These are phyloP conservation scores for Lepidopterella palustris DNA, from an alignment of 495 filamentous ascomycete genomes.

Conservation along the genomic window DNA sequence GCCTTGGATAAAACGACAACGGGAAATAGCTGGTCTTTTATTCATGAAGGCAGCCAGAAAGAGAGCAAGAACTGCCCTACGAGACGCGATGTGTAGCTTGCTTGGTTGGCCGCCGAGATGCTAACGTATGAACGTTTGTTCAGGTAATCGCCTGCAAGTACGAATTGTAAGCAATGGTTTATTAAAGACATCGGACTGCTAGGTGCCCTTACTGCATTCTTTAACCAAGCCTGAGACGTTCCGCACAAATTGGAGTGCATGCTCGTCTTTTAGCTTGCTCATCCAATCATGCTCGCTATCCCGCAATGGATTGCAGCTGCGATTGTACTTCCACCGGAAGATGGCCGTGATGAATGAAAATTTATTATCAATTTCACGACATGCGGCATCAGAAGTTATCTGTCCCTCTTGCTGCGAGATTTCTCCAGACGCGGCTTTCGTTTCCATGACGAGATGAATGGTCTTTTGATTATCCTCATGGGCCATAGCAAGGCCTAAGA, in stretches of 20 bases:
- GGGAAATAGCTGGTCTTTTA: neutral
- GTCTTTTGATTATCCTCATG: constrained; percentile 37
- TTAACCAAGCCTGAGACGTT: constrained; percentile 28
- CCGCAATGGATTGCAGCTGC: constrained; percentile 27
- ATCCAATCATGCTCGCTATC: constrained; percentile 26
- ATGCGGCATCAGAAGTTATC: constrained; percentile 23
- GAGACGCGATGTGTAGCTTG: constrained; percentile 34
- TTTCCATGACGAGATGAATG: constrained; percentile 33
- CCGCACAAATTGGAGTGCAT: constrained; percentile 24
- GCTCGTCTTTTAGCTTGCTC: constrained; percentile 13
- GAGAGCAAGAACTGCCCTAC: constrained; percentile 35
- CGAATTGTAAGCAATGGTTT: neutral
- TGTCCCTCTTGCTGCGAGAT: constrained; percentile 15
- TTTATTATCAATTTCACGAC: constrained; percentile 31
- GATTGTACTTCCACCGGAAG: constrained; percentile 37
- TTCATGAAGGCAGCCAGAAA: constrained; percentile 28
- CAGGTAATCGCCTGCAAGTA: constrained; percentile 30
- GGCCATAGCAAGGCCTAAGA: constrained; percentile 35
- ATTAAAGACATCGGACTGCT: neutral
- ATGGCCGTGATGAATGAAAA: constrained; percentile 33
- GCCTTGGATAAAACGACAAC: neutral
- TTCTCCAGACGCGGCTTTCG: constrained; percentile 21
- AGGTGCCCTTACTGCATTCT: constrained; percentile 32
- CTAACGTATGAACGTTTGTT: constrained; percentile 19
- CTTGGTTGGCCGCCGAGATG: constrained; percentile 30